Conservation (phyloP, 345 rosid genomes). For the Gossypium longicalyx region DNA sequence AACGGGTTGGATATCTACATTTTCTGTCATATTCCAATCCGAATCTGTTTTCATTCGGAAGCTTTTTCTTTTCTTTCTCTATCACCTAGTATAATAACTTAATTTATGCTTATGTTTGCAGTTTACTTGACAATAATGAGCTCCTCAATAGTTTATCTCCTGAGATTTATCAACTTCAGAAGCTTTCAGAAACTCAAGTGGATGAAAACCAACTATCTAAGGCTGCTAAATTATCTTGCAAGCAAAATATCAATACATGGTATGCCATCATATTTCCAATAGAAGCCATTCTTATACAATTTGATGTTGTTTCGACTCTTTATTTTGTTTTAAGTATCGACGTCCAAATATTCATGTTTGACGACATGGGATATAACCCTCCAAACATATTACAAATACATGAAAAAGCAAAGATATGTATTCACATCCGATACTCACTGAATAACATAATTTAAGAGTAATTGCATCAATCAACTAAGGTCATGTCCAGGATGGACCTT, state of each 20-base stretch:
- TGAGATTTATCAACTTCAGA: not conserved
- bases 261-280: not conserved
- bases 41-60: not conserved
- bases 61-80: not conserved
- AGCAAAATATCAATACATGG: not conserved
- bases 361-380: no score
- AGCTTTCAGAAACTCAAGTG: constrained; percentile 2
- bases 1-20: not conserved
- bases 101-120: not conserved
- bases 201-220: not conserved
- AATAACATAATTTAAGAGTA: no score
- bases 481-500: no score
- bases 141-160: not conserved
- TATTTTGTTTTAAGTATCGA: not conserved
- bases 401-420: no score
- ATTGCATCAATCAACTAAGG: no score
- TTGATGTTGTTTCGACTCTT: not conserved
- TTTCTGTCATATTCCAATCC: not conserved
- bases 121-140: constrained; percentile 6
- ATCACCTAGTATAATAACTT: not conserved
- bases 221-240: not conserved
- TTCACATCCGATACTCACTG: no score
- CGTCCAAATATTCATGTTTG: no score
- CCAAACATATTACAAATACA: no score
- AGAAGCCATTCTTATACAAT: not conserved